These are phyloP conservation scores for Rhizodiscina lignyota DNA, from an alignment of 495 filamentous ascomycete genomes.

Conservation along the genomic window DNA sequence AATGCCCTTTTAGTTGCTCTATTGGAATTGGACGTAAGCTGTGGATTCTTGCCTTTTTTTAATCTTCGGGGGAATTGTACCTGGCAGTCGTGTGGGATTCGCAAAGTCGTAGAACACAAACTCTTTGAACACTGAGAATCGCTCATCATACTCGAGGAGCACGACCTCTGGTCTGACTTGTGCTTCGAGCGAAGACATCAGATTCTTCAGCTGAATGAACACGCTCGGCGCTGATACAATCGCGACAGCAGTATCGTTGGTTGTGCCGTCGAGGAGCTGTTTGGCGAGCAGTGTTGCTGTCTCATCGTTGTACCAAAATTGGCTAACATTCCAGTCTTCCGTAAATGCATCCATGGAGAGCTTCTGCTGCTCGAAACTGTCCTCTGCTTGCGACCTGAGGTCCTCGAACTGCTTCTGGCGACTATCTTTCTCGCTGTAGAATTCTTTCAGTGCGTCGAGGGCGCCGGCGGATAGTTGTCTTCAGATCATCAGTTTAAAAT, in stretches of 20 bases:
- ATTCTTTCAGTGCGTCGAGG: conserved; percentile 46
- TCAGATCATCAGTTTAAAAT: too few species aligned
- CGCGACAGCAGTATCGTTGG: conserved; percentile 34
- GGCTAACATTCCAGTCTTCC: conserved; percentile 69
- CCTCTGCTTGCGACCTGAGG: conserved; percentile 32
- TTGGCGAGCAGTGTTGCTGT: conserved; percentile 45
- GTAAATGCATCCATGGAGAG: conserved; percentile 55
- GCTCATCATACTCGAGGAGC: conserved; percentile 53
- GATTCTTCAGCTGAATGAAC: conserved; percentile 56
- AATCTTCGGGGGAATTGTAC: conserved; percentile 12
- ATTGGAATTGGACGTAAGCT: too few species aligned
- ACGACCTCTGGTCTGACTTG: conserved; percentile 32
- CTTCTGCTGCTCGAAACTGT: conserved; percentile 20
- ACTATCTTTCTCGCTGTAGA: conserved; percentile 50
- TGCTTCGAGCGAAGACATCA: conserved; percentile 17
- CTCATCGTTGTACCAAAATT: conserved; percentile 65
- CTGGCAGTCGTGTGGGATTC: conserved; percentile 42
- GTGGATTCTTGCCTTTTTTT: too few species aligned
- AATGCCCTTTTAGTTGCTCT: conserved; percentile 35
- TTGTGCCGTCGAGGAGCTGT: conserved; percentile 41
- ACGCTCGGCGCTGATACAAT: conserved; percentile 61
- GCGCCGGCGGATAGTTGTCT: conserved; percentile 42
- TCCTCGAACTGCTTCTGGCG: conserved; percentile 44
- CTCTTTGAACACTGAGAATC: conserved; percentile 54
- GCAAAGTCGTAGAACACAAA: conserved; percentile 60